Evolutionary conservation across 768 basidiomycete genomes (phyloP).

Genomic region (Tricholoma terreum): DNA sequence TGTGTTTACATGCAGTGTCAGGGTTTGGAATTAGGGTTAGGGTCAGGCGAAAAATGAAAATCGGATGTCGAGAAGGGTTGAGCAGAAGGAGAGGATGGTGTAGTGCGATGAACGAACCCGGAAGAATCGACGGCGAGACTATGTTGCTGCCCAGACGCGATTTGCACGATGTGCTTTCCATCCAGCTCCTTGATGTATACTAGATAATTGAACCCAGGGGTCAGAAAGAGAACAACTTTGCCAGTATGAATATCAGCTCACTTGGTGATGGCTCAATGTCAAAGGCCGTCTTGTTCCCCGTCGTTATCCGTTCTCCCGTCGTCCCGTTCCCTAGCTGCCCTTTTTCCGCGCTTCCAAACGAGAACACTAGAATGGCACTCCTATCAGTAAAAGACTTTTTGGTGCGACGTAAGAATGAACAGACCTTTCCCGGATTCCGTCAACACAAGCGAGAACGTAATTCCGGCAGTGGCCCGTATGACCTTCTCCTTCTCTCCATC

Average conservation of each 20-base stretch:
- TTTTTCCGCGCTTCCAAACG: conserved; percentile 88
- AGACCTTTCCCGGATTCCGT: conserved; percentile 79
- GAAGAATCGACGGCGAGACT: conserved; percentile 74
- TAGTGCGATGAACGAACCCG: conserved; percentile 47
- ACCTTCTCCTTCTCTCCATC: conserved; percentile 63
- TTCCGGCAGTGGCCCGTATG: conserved; percentile 74
- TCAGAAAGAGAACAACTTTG: not conserved
- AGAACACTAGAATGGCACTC: conserved; percentile 55
- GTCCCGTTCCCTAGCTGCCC: conserved; percentile 92
- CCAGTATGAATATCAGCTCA: conserved; percentile 26
- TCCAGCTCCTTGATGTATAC: conserved; percentile 75
- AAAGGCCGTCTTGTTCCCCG: conserved; percentile 79
- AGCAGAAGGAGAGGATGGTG: not conserved
- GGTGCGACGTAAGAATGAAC: conserved; percentile 9
- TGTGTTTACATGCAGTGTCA: too few relatives aligned
- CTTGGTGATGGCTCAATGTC: conserved; percentile 74
- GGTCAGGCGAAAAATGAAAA: not conserved
- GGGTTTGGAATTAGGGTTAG: too few relatives aligned
- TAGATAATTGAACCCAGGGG: conserved; percentile 21
- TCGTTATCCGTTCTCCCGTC: conserved; percentile 88
- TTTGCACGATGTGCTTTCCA: conserved; percentile 74
- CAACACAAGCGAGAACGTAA: conserved; percentile 81
- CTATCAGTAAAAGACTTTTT: too few relatives aligned
- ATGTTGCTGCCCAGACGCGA: conserved; percentile 88
- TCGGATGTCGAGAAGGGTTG: not conserved